phyloP scores from a whole-genome alignment of 805 yeast species.

The Tetrapisispora fleetii region DNA sequence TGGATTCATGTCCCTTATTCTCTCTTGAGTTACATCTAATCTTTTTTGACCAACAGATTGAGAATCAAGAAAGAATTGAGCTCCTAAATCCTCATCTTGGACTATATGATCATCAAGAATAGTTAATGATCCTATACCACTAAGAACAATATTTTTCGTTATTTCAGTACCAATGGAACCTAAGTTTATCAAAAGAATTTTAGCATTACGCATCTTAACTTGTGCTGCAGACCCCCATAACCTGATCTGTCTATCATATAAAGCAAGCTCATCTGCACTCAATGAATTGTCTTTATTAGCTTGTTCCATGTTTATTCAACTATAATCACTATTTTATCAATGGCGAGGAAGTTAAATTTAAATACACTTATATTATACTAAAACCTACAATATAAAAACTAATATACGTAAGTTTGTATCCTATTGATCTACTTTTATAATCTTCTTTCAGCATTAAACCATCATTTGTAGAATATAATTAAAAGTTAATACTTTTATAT shows the following conservation, averaged over 20 bases:
- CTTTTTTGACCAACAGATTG: conserved; percentile 47
- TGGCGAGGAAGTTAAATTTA: too few species aligned
- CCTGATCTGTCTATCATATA: conserved; percentile 90
- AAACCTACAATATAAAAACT: too few species aligned
- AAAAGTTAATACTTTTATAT: too few species aligned
- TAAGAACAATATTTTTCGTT: conserved; percentile 73
- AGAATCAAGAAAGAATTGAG: conserved; percentile 62
- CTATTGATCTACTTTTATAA: too few species aligned
- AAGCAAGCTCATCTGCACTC: conserved; percentile 67
- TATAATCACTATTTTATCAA: neutral
- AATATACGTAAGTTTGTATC: too few species aligned
- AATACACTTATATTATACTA: too few species aligned
- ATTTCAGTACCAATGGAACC: conserved; percentile 77
- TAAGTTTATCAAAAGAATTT: conserved; percentile 57
- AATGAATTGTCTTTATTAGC: conserved; percentile 10
- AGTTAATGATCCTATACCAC: conserved; percentile 77
- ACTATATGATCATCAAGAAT: conserved; percentile 51
- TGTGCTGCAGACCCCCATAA: conserved; percentile 96
- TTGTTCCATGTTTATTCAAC: neutral
- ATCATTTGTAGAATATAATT: neutral
- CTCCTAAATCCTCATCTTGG: conserved; percentile 51
- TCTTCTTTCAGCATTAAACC: neutral
- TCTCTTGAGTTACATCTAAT: conserved; percentile 42
- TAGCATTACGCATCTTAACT: conserved; percentile 58
- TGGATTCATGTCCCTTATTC: conserved; percentile 68